A percentile compares a stretch with the other conserved stretches of the same genome.
These are phyloP conservation scores for Hydrangea macrophylla DNA, from an alignment of 148 eudicot genomes.

Conservation along the genomic window DNA sequence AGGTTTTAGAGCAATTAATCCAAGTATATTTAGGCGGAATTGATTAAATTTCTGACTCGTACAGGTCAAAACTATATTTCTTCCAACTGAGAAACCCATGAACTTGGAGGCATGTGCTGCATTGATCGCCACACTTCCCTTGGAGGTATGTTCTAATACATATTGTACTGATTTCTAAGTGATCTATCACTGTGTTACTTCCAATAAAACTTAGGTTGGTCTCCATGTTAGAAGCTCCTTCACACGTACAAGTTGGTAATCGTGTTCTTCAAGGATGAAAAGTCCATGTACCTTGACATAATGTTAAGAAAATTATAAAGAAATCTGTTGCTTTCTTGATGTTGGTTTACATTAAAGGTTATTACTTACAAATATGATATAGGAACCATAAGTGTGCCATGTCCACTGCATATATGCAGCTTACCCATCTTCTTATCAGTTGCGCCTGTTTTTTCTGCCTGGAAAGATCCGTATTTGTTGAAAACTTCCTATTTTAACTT, in stretches of 20 bases:
- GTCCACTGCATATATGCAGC: not conserved
- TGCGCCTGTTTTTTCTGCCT: not conserved
- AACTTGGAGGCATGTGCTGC: slow-evolving; percentile 67
- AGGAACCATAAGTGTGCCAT: slow-evolving; percentile 1
- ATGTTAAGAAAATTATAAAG: not conserved
- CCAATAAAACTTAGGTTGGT: not conserved
- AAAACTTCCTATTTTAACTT: not conserved
- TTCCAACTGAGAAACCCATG: slow-evolving; percentile 59
- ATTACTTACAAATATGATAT: no score
- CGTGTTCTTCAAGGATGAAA: not conserved
- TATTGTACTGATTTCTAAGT: not conserved
- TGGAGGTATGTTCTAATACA: slow-evolving; percentile 49
- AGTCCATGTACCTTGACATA: not conserved
- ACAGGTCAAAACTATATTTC: slow-evolving; percentile 67
- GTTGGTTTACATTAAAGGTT: no score
- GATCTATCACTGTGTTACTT: not conserved
- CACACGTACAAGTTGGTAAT: not conserved
- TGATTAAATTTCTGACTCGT: not conserved
- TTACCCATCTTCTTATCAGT: not conserved
- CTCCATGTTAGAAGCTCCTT: not conserved
- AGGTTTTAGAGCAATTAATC: no score
- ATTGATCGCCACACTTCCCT: slow-evolving; percentile 70
- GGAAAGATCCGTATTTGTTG: no score
- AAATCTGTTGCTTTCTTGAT: slow-evolving; percentile 1
- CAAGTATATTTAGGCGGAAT: no score